Evolutionary conservation across 805 yeast species (phyloP).

Genomic region (Priceomyces haplophilus): DNA sequence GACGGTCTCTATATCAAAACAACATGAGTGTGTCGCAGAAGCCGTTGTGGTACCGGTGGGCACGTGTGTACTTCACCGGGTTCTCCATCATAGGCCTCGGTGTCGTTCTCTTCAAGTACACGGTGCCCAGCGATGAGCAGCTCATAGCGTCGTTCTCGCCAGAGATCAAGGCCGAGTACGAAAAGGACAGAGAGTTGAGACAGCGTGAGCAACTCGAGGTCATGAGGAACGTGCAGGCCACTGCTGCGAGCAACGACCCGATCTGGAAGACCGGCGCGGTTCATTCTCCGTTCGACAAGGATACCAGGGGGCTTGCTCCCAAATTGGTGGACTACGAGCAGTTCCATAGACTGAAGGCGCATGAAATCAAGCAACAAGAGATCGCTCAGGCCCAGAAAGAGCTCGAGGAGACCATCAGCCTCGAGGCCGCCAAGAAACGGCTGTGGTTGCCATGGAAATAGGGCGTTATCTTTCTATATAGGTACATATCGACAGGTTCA

Average conservation of each 20-base stretch:
- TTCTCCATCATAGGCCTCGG: conserved; percentile 72
- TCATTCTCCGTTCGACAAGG: conserved; percentile 62
- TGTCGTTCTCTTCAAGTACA: conserved; percentile 62
- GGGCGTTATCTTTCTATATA: no score
- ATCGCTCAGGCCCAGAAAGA: conserved; percentile 31
- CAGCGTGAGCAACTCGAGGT: conserved; percentile 66
- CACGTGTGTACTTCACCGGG: conserved; percentile 56
- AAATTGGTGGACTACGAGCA: conserved; percentile 41
- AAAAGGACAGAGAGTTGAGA: conserved; percentile 57
- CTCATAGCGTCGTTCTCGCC: conserved; percentile 74
- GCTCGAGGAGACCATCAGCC: conserved; percentile 24
- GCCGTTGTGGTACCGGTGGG: conserved; percentile 59
- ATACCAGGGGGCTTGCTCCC: conserved; percentile 35
- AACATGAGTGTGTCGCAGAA: conserved; percentile 14
- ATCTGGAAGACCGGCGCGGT: conserved; percentile 79
- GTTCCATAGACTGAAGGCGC: conserved; percentile 49
- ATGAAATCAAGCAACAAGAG: conserved; percentile 32
- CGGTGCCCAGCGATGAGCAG: conserved; percentile 85
- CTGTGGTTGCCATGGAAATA: conserved; percentile 18
- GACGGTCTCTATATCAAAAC: no score
- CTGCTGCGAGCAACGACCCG: conserved; percentile 69
- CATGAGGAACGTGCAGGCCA: conserved; percentile 61
- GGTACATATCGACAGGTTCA: not conserved
- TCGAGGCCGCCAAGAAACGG: conserved; percentile 22
- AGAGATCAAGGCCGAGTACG: conserved; percentile 74